These are phyloP conservation scores for Fusarium sp. DNA, from an alignment of 2,329 filamentous ascomycete genomes.

Conservation along the genomic window DNA sequence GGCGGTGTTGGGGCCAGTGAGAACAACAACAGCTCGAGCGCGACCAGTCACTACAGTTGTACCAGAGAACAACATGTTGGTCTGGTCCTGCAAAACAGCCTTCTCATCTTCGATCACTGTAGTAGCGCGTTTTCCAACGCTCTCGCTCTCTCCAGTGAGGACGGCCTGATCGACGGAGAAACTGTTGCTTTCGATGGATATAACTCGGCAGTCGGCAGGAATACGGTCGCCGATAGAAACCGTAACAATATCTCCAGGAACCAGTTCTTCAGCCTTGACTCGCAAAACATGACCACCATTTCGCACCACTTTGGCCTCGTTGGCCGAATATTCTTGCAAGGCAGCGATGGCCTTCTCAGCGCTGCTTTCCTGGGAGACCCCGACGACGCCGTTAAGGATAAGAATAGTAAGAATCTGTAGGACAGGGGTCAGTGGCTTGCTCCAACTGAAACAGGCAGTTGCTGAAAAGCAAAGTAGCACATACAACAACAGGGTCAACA, in stretches of 20 bases:
- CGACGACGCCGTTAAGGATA: constrained; percentile 95
- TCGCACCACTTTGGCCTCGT: constrained; percentile 93
- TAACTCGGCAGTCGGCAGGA: constrained; percentile 91
- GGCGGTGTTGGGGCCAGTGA: constrained; percentile 90
- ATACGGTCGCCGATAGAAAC: constrained; percentile 92
- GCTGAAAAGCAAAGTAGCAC: constrained; percentile 55
- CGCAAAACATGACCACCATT: constrained; percentile 81
- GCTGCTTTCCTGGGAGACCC: constrained; percentile 98
- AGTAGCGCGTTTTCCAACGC: constrained; percentile 84
- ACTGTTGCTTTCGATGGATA: constrained; percentile 95
- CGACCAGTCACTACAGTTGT: constrained; percentile 96
- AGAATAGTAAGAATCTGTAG: constrained; percentile 92
- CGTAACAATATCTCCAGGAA: constrained; percentile 92
- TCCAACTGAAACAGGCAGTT: background rate
- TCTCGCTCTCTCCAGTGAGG: constrained; percentile 97
- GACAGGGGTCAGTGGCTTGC: constrained; percentile 19
- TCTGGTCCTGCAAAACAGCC: constrained; percentile 96
- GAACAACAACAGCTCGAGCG: constrained; percentile 88
- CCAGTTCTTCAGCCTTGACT: constrained; percentile 95
- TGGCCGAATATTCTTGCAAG: constrained; percentile 98
- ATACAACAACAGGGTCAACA: constrained; percentile 93
- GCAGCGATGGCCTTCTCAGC: constrained; percentile 98
- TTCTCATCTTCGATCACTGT: constrained; percentile 78
- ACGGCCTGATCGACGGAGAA: constrained; percentile 98
- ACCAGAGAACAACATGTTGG: constrained; percentile 98